Evolutionary conservation across 2,329 filamentous ascomycete genomes (phyloP).

Genomic region (Clonostachys rhizophaga): DNA sequence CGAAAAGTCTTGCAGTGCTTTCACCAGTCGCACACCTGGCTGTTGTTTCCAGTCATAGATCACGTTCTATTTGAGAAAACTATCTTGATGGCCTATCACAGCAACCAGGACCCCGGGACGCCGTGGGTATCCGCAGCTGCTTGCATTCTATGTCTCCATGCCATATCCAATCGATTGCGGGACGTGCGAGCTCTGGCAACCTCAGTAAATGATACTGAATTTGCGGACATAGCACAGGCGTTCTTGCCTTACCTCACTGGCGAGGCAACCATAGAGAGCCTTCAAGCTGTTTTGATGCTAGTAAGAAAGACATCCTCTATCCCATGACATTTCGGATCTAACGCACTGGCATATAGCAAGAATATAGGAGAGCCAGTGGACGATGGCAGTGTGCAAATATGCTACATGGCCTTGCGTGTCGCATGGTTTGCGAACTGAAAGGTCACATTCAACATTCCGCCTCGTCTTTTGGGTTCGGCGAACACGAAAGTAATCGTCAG

Average conservation of each 20-base stretch:
- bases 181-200: slow-evolving; percentile 5
- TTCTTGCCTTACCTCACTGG: slow-evolving; percentile 35
- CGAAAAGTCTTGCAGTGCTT: no score
- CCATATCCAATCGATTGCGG: slow-evolving; percentile 24
- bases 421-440: slow-evolving; percentile 42
- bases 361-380: slow-evolving; percentile 38
- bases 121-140: not conserved
- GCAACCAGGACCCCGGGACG: slow-evolving; percentile 1
- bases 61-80: not conserved
- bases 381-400: slow-evolving; percentile 38
- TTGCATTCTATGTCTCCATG: not conserved
- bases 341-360: slow-evolving; percentile 15
- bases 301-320: slow-evolving; percentile 28
- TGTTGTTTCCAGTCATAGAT: not conserved
- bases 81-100: not conserved
- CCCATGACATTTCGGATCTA: not conserved
- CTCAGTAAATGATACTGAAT: not conserved
- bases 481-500: slow-evolving; percentile 12
- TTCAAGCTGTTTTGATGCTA: slow-evolving; percentile 42
- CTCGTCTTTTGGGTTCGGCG: no score
- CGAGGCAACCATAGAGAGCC: slow-evolving; percentile 31
- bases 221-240: slow-evolving; percentile 29
- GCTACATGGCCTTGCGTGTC: slow-evolving; percentile 36
- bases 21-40: not conserved
- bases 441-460: slow-evolving; percentile 24